Base-by-base conservation (phyloP, 164 flowering plant genomes). In the Amborella trichopoda region DNA sequence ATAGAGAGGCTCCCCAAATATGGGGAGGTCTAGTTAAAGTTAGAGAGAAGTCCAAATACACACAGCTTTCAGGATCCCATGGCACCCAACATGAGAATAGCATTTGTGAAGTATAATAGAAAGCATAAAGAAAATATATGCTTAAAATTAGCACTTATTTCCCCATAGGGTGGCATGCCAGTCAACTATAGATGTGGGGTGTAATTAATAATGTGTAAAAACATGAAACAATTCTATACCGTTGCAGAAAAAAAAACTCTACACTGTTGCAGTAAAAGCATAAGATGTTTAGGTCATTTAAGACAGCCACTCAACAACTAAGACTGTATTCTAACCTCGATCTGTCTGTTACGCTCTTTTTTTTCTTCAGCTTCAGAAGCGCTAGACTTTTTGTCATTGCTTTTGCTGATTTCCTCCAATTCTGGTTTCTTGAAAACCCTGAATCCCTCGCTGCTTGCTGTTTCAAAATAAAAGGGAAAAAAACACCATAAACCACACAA, bases 381-480 rank as follows among this genome's bases (percentile, higher is more conserved):
- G 19, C 33, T 50, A 5, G 50, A 16, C 1, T 66, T 61, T 16
- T 54, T 50, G 48, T 49, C 41, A 26, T 69, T 66, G 4, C 40
- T 20, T 5, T 5, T 5, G 17, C 49, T 47, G 42, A 61, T 53
- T 34, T 27, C 54, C 16, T 16, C 52, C 10, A 64, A 52, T 39
- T 71, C 70, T 14, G 83, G 72, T 48, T 59, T 59, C 64, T 70
- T 81, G 58, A 83, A 91, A 6, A 91, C 77, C 60, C 23, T 72
- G 50, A 91, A 75, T 10, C 95, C 89, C 53, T 81, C 78, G 6
- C 77, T 87, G 4, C 60, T 22, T 39, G 68, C 91, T 75, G 48
- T 50, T 39, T 27, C 54, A 55, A 20, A 54, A 26, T 34, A 26
- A 37, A 17, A 55, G 13, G 21, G 22, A 3, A 49, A 20, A 23